Evolutionary conservation across 805 yeast species (phyloP).

Genomic region (Clavispora asparagi): DNA sequence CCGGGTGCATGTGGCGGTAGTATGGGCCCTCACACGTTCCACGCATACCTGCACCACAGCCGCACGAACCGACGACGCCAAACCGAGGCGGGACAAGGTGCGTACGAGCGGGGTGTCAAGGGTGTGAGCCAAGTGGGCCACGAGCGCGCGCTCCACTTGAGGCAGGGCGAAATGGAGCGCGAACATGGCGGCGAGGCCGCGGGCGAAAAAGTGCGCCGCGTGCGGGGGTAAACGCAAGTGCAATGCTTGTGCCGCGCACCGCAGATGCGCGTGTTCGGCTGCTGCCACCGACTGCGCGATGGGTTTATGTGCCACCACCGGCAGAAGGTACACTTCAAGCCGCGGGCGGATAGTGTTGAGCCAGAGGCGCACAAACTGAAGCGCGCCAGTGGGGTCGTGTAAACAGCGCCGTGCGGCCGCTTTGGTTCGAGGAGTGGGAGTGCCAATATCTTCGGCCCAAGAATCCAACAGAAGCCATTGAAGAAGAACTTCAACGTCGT

Average conservation of each 20-base stretch:
- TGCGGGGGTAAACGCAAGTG: constrained; percentile 19
- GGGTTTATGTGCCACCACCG: not conserved
- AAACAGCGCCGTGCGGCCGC: constrained; percentile 35
- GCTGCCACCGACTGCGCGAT: constrained; percentile 3
- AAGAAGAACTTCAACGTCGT: constrained; percentile 29
- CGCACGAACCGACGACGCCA: constrained; percentile 11
- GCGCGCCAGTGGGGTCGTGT: constrained; percentile 27
- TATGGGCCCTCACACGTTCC: constrained; percentile 26
- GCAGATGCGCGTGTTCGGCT: constrained; percentile 16
- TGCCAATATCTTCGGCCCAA: constrained; percentile 18
- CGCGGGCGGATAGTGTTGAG: constrained; percentile 25
- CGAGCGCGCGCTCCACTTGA: constrained; percentile 4
- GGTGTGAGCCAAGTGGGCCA: not conserved
- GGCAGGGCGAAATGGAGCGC: constrained; percentile 12
- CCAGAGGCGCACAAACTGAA: constrained; percentile 29
- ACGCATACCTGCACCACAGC: constrained; percentile 35
- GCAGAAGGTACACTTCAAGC: constrained; percentile 13
- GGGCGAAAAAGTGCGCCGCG: constrained; percentile 18
- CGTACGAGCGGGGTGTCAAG: not conserved
- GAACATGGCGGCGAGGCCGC: constrained; percentile 28
- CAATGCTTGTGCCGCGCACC: constrained; percentile 19
- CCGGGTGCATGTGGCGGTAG: constrained; percentile 23
- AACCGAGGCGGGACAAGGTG: constrained; percentile 9
- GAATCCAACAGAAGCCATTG: constrained; percentile 19
- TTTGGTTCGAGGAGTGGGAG: constrained; percentile 21